Evolutionary conservation across 163 green algal species (phyloP).

Genomic region (Prototheca cutis): DNA sequence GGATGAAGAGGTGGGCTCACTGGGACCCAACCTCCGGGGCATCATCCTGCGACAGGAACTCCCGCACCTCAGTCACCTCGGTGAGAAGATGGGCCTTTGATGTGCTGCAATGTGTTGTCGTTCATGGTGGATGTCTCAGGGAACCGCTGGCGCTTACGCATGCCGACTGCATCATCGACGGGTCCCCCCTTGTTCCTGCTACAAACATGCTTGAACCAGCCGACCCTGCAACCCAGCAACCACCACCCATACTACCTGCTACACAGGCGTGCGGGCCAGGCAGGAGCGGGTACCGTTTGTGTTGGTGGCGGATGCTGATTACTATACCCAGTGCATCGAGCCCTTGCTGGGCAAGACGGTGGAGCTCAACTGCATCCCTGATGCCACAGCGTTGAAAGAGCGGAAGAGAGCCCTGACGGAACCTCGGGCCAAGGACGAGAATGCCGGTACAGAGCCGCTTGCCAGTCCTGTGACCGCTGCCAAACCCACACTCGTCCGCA

Average conservation of each 20-base stretch:
- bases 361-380: conserved; percentile 7
- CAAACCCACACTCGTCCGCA: too few relatives aligned
- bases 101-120: too few relatives aligned
- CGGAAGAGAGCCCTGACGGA: neutral
- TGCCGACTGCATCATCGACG: too few relatives aligned
- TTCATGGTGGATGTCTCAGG: too few relatives aligned
- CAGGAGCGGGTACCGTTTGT: conserved; percentile 86
- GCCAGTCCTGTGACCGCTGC: too few relatives aligned
- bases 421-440: neutral
- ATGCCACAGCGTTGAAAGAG: neutral
- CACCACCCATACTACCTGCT: too few relatives aligned
- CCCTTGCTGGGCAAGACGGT: conserved; percentile 35
- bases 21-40: conserved; percentile 44
- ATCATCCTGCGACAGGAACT: conserved; percentile 78
- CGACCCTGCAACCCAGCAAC: too few relatives aligned
- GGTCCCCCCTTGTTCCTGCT: too few relatives aligned
- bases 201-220: too few relatives aligned
- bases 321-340: conserved; percentile 27
- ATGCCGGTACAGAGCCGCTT: too few relatives aligned
- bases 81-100: conserved; percentile 12
- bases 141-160: too few relatives aligned
- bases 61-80: conserved; percentile 83
- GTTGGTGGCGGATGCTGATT: conserved; percentile 59
- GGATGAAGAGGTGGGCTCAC: conserved; percentile 71
- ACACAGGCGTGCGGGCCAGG: conserved; percentile 60